A percentile compares a stretch with the other conserved stretches of the same genome.
Conservation (phyloP, 2,329 filamentous ascomycete genomes). For the Beauveria bassiana region DNA sequence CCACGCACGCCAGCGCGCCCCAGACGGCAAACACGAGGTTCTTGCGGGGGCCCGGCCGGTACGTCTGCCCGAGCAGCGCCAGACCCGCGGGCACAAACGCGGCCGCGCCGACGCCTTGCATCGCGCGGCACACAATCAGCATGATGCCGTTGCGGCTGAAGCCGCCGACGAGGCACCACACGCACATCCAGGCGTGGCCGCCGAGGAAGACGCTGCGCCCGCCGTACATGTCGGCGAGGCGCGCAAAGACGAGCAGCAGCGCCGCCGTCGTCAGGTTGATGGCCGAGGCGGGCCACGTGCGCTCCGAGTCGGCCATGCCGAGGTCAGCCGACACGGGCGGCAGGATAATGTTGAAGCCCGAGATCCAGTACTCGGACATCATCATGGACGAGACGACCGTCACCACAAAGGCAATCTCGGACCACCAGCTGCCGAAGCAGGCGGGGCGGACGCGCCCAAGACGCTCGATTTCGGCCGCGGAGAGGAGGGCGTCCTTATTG, state of each 20-base stretch:
- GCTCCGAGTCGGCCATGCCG: slow-evolving; percentile 51
- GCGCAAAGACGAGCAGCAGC: slow-evolving; percentile 56
- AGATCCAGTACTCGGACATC: slow-evolving; percentile 66
- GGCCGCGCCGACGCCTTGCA: slow-evolving; percentile 67
- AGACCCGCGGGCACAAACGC: slow-evolving; percentile 62
- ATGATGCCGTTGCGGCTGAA: slow-evolving; percentile 61
- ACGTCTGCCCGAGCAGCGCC: slow-evolving; percentile 61
- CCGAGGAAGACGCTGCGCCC: slow-evolving; percentile 52
- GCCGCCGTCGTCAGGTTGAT: slow-evolving; percentile 50
- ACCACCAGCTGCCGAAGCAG: slow-evolving; percentile 41
- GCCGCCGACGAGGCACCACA: slow-evolving; percentile 63
- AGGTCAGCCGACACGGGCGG: slow-evolving; percentile 56
- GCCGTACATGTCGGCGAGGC: slow-evolving; percentile 55
- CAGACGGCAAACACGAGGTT: slow-evolving; percentile 58
- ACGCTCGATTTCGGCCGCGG: slow-evolving; percentile 41
- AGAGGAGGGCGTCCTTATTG: slow-evolving; percentile 4
- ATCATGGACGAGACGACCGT: slow-evolving; percentile 56
- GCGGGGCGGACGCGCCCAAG: slow-evolving; percentile 56
- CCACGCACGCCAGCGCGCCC: slow-evolving; percentile 49
- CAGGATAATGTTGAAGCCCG: slow-evolving; percentile 67
- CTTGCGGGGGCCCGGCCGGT: slow-evolving; percentile 64
- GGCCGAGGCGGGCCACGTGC: slow-evolving; percentile 58
- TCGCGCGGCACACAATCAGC: slow-evolving; percentile 64
- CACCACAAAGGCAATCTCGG: slow-evolving; percentile 57
- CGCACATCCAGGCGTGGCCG: slow-evolving; percentile 55